Conservation (phyloP, 305 asterid genomes). For the Solanum hybrid region DNA sequence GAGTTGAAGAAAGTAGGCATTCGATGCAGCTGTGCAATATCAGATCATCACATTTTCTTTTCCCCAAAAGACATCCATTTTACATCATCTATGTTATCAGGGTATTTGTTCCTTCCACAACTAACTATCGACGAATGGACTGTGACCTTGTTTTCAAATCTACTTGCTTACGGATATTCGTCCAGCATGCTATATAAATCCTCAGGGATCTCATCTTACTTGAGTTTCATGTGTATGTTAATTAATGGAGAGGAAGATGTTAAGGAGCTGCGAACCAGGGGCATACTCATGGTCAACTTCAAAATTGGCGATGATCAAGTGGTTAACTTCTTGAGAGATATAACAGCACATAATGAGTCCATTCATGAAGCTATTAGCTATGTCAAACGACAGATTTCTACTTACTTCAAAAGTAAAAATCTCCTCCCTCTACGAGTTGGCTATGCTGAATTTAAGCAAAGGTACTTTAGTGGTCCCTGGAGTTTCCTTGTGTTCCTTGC, state of each 20-base stretch:
- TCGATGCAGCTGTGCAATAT: neutral
- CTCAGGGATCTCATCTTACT: neutral
- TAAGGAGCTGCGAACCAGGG: neutral
- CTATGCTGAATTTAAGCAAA: neutral
- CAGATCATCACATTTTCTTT: no score
- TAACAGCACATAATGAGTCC: neutral
- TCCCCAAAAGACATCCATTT: neutral
- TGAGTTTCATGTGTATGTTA: neutral
- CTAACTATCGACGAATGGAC: neutral
- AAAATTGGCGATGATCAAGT: neutral
- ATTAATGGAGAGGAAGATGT: neutral
- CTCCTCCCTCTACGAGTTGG: neutral
- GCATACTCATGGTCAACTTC: neutral
- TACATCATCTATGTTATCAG: neutral
- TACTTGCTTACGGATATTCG: neutral
- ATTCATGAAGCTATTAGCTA: neutral
- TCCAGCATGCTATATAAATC: neutral
- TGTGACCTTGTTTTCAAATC: neutral
- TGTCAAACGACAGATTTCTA: neutral
- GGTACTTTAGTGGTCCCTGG: neutral
- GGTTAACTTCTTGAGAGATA: neutral
- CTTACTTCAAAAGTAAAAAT: neutral
- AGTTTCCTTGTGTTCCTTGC: neutral
- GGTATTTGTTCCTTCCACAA: neutral
- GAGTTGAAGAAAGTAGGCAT: neutral